phyloP scores from a whole-genome alignment of 2,329 filamentous ascomycete species.

The Amesomyces nigricolor region DNA sequence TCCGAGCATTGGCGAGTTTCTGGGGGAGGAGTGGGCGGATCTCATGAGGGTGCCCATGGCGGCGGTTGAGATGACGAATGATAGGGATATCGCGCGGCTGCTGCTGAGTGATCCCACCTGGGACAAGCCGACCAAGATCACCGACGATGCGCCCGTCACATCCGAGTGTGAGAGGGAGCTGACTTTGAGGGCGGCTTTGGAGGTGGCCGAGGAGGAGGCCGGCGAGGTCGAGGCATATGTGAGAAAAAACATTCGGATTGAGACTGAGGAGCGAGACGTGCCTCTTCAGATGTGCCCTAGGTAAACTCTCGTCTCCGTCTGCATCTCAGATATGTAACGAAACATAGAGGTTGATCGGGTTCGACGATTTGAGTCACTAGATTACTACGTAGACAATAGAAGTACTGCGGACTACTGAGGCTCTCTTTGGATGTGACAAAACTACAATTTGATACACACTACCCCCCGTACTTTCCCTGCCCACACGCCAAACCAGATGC shows the following conservation, averaged over 20 bases:
- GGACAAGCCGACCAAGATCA: constrained; percentile 28
- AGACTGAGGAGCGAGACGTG: too few relatives aligned
- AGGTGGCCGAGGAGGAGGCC: background rate
- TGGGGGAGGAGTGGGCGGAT: constrained; percentile 38
- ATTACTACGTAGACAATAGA: too few relatives aligned
- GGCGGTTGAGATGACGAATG: constrained; percentile 33
- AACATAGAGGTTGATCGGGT: too few relatives aligned
- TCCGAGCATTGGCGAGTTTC: constrained; percentile 36
- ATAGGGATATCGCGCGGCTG: constrained; percentile 35
- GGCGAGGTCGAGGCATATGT: background rate
- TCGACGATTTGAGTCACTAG: too few relatives aligned
- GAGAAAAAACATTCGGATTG: background rate
- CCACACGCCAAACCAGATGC: too few relatives aligned
- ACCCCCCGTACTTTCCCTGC: too few relatives aligned
- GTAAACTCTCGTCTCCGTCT: too few relatives aligned
- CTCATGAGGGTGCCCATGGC: constrained; percentile 39
- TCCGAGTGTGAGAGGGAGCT: background rate
- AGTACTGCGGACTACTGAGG: too few relatives aligned
- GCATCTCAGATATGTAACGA: too few relatives aligned
- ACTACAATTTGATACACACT: too few relatives aligned
- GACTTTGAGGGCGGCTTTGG: background rate
- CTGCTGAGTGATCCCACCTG: constrained; percentile 42
- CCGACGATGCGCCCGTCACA: constrained; percentile 25
- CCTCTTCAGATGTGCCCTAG: too few relatives aligned
- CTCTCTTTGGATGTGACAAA: too few relatives aligned